phyloP scores from a whole-genome alignment of 2,329 filamentous ascomycete genomes.

The Dactylellina cionopaga region DNA sequence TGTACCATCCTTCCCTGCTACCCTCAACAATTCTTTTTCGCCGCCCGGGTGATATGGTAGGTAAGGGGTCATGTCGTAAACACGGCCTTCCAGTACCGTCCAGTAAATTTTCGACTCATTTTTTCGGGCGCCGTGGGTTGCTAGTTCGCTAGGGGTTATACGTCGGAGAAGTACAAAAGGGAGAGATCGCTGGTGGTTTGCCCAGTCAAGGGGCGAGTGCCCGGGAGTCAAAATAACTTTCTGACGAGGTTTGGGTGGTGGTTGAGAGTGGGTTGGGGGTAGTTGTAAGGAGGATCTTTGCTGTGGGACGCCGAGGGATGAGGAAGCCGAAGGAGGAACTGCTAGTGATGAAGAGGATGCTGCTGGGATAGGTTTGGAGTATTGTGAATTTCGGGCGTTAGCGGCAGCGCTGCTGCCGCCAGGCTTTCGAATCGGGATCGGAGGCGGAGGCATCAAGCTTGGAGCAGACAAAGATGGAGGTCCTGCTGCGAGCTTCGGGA shows the following conservation, averaged over 20 bases:
- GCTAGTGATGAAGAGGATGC: slow-evolving; percentile 10
- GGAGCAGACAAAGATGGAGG: slow-evolving; percentile 53
- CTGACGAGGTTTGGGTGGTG: slow-evolving; percentile 62
- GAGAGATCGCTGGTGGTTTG: slow-evolving; percentile 66
- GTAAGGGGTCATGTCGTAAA: slow-evolving; percentile 95
- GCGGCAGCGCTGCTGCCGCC: slow-evolving; percentile 37
- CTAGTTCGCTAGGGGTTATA: slow-evolving; percentile 84
- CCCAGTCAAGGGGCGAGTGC: slow-evolving; percentile 96
- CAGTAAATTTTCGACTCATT: slow-evolving; percentile 75
- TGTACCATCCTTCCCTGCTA: slow-evolving; percentile 71
- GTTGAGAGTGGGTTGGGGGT: slow-evolving; percentile 48
- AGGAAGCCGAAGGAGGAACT: slow-evolving; percentile 15
- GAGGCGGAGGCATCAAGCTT: slow-evolving; percentile 57
- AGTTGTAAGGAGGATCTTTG: slow-evolving; percentile 36
- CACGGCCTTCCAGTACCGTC: slow-evolving; percentile 87
- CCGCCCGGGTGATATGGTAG: slow-evolving; percentile 90
- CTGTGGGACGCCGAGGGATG: slow-evolving; percentile 25
- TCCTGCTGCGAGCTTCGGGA: slow-evolving; percentile 25
- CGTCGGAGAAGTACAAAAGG: slow-evolving; percentile 59
- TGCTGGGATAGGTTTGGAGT: background rate
- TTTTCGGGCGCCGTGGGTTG: slow-evolving; percentile 79
- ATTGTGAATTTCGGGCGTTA: slow-evolving; percentile 48
- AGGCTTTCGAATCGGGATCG: slow-evolving; percentile 63
- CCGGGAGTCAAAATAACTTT: slow-evolving; percentile 87
- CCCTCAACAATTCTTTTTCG: slow-evolving; percentile 74